phyloP scores from a whole-genome alignment of 768 basidiomycete genomes.

The Macrolepiota albuminosa region DNA sequence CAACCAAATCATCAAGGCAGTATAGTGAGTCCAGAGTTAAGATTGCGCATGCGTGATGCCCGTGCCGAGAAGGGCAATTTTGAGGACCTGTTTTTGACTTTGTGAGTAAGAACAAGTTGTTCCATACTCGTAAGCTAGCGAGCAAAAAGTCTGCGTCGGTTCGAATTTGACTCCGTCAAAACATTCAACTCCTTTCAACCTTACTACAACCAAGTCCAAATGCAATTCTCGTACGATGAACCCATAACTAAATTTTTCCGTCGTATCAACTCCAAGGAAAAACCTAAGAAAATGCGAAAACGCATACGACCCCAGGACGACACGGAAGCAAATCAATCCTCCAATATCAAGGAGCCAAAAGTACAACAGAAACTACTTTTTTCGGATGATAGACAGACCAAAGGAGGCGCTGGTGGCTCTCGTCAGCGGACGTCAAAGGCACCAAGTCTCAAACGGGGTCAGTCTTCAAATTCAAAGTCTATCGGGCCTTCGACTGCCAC shows the following conservation, averaged over 20 bases:
- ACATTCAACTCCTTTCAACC: not conserved
- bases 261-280: conserved; percentile 10
- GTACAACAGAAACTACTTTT: conserved; percentile 11
- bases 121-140: no score
- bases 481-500: not conserved
- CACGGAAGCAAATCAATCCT: conserved; percentile 6
- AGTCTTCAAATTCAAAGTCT: conserved; percentile 4
- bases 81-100: no score
- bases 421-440: not conserved
- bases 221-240: conserved; percentile 18
- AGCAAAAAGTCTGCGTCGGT: no score
- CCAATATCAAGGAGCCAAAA: conserved; percentile 5
- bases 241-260: conserved; percentile 21
- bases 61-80: no score
- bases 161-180: not conserved
- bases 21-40: no score
- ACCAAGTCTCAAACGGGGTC: not conserved
- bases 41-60: no score
- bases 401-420: not conserved
- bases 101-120: no score
- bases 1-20: no score
- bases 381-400: not conserved
- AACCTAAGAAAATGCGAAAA: conserved; percentile 7
- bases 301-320: conserved; percentile 13
- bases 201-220: not conserved